phyloP scores from a whole-genome alignment of 176 grass and related monocot species.

The Aegilops sharonensis region DNA sequence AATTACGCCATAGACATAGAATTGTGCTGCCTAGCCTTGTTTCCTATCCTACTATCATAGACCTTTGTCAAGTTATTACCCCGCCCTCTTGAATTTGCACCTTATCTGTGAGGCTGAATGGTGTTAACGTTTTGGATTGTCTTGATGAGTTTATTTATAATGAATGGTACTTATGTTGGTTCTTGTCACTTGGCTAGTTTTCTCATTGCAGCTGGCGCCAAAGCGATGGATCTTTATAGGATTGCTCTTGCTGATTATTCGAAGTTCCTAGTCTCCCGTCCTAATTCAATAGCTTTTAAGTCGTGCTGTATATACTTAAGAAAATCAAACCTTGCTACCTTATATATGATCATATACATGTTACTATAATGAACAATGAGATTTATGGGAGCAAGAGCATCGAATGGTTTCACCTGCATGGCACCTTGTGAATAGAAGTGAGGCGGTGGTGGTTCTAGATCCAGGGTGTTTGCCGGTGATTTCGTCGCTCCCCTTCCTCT shows the following conservation, averaged over 20 bases:
- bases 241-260: neutral
- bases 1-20: constrained; percentile 6
- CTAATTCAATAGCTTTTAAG: neutral
- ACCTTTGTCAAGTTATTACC: constrained; percentile 36
- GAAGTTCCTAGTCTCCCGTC: no score
- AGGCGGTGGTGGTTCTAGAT: no score
- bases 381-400: no score
- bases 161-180: neutral
- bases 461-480: no score
- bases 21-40: constrained; percentile 28
- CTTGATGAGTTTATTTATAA: constrained; percentile 15
- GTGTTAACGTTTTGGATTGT: constrained; percentile 26
- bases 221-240: no score
- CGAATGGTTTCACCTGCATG: no score
- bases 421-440: no score
- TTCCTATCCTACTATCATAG: neutral
- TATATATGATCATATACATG: no score
- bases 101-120: constrained; percentile 6
- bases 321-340: no score
- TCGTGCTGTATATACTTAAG: no score
- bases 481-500: no score
- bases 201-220: neutral
- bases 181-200: neutral
- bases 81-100: constrained; percentile 7
- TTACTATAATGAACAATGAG: no score